These are phyloP conservation scores for Brettanomyces custersianus DNA, from an alignment of 805 yeast genomes.

Conservation along the genomic window DNA sequence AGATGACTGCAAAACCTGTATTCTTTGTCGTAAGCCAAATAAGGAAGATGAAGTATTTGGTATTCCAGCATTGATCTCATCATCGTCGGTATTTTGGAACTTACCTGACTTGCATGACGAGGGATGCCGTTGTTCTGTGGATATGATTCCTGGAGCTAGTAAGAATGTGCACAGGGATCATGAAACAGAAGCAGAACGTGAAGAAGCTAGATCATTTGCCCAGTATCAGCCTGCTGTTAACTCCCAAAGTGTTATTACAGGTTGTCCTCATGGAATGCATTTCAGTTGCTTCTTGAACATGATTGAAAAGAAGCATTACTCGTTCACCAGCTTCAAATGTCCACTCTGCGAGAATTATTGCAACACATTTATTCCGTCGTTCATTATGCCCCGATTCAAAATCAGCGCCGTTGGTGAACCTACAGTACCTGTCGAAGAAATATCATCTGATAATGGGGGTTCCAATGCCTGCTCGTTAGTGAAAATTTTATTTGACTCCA, in stretches of 20 bases:
- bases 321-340: slow-evolving; percentile 27
- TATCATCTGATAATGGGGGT: too few relatives aligned
- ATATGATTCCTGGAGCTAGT: slow-evolving; percentile 1
- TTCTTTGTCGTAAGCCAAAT: slow-evolving; percentile 50
- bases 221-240: slow-evolving; percentile 7
- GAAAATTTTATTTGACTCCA: slow-evolving; percentile 22
- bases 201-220: neutral
- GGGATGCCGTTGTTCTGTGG: slow-evolving; percentile 2
- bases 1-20: slow-evolving; percentile 32
- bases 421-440: too few relatives aligned
- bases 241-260: slow-evolving; percentile 27
- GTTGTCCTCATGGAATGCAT: slow-evolving; percentile 50
- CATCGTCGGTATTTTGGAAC: slow-evolving; percentile 42
- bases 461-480: too few relatives aligned
- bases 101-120: slow-evolving; percentile 28
- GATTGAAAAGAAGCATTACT: slow-evolving; percentile 16
- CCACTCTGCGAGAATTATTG: slow-evolving; percentile 42
- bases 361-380: slow-evolving; percentile 38
- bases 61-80: slow-evolving; percentile 41
- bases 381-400: slow-evolving; percentile 19
- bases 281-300: slow-evolving; percentile 31
- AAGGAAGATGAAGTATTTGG: slow-evolving; percentile 42
- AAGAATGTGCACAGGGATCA: neutral
- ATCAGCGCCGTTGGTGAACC: slow-evolving; percentile 14
- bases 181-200: neutral